Conservation (phyloP, 2,329 filamentous ascomycete genomes). For the Colletotrichum costaricense region DNA sequence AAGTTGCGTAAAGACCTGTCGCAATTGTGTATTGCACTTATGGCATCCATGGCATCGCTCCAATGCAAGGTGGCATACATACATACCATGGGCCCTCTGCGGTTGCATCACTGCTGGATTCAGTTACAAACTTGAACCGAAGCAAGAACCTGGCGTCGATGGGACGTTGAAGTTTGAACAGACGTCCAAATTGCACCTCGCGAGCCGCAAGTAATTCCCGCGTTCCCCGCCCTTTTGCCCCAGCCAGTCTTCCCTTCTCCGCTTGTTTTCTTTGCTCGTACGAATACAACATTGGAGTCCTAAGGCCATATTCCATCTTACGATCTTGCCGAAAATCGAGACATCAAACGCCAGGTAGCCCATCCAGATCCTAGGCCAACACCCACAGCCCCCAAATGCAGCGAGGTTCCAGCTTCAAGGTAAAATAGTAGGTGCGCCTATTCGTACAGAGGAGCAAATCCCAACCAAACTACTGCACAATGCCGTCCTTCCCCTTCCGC, state of each 20-base stretch:
- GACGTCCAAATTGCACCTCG: neutral
- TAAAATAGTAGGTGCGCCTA: neutral
- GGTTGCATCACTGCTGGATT: slow-evolving; percentile 4
- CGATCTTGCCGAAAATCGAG: neutral
- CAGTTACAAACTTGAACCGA: neutral
- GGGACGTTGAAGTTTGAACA: too few species aligned
- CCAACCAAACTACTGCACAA: neutral
- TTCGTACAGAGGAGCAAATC: neutral
- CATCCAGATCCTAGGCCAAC: neutral
- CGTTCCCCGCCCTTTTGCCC: neutral
- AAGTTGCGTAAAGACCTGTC: neutral
- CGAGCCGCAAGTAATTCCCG: neutral
- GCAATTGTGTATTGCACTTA: neutral
- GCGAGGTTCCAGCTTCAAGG: neutral
- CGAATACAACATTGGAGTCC: neutral
- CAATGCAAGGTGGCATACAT: neutral
- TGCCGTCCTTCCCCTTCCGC: neutral
- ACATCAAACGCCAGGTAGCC: neutral
- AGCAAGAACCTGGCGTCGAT: neutral
- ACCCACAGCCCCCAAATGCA: neutral
- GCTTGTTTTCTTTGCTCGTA: neutral
- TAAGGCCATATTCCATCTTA: neutral
- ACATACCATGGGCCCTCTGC: neutral
- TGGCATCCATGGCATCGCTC: neutral
- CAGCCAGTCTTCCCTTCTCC: neutral